Evolutionary conservation across 2,329 filamentous ascomycete species (phyloP).

Genomic region (Paecilomyces formosus): DNA sequence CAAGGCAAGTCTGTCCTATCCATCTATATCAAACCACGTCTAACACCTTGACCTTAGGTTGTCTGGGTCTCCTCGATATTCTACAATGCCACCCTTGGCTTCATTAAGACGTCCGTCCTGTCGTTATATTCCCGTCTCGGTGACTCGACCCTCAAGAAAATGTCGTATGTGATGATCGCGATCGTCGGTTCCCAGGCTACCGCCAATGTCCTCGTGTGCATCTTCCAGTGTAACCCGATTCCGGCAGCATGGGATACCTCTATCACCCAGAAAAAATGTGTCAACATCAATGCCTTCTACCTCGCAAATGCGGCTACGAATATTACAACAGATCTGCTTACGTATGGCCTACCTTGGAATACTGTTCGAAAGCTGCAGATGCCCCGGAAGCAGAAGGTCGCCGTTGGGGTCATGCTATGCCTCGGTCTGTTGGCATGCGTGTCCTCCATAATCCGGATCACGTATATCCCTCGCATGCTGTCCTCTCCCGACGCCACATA

Average conservation of each 20-base stretch:
- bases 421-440: constrained; percentile 45
- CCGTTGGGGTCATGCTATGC: constrained; percentile 43
- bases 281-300: constrained; percentile 44
- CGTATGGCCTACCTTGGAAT: constrained; percentile 46
- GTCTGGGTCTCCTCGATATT: constrained; percentile 45
- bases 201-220: constrained; percentile 35
- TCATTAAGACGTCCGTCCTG: constrained; percentile 43
- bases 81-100: constrained; percentile 40
- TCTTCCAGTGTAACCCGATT: constrained; percentile 39
- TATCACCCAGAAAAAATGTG: constrained; percentile 30
- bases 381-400: constrained; percentile 39
- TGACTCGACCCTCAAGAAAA: constrained; percentile 26
- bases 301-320: constrained; percentile 52
- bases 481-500: constrained; percentile 26
- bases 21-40: neutral
- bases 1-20: constrained; percentile 10
- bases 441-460: constrained; percentile 33
- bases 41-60: constrained; percentile 14
- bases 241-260: constrained; percentile 31
- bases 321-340: constrained; percentile 51
- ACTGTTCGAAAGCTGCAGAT: constrained; percentile 41
- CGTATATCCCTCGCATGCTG: constrained; percentile 37
- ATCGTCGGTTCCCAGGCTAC: constrained; percentile 28
- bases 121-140: constrained; percentile 40
- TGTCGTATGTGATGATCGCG: constrained; percentile 33